Evolutionary conservation across 2,329 filamentous ascomycete genomes (phyloP).

Genomic region (Fonsecaea nubica): DNA sequence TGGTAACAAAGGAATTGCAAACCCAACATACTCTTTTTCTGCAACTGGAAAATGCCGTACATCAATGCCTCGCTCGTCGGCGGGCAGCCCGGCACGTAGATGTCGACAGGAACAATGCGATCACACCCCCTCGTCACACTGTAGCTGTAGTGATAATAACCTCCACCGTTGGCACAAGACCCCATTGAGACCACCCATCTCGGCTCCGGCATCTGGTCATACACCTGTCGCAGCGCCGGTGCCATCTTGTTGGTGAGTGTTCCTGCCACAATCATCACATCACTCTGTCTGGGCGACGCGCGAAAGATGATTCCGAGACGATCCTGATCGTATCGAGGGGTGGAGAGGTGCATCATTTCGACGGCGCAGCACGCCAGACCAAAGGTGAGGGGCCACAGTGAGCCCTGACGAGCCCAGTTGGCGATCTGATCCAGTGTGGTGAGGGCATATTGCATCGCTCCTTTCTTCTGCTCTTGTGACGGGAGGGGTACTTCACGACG

Average conservation of each 20-base stretch:
- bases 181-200: constrained; percentile 88
- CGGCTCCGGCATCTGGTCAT: constrained; percentile 94
- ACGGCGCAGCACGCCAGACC: constrained; percentile 87
- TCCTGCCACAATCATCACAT: constrained; percentile 92
- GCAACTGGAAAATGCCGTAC: constrained; percentile 73
- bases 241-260: constrained; percentile 98
- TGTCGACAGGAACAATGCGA: constrained; percentile 77
- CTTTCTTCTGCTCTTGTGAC: constrained; percentile 58
- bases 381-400: constrained; percentile 88
- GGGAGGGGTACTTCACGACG: constrained; percentile 57
- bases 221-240: constrained; percentile 84
- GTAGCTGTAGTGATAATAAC: constrained; percentile 88
- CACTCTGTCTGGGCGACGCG: constrained; percentile 83
- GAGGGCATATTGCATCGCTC: constrained; percentile 60
- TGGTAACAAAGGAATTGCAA: background rate
- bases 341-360: constrained; percentile 92
- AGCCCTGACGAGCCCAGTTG: constrained; percentile 85
- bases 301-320: constrained; percentile 89
- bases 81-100: constrained; percentile 77
- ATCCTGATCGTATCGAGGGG: constrained; percentile 87
- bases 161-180: constrained; percentile 81
- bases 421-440: constrained; percentile 67
- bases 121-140: constrained; percentile 77
- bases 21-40: constrained; percentile 65
- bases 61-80: constrained; percentile 61